These are phyloP conservation scores for Salicornia ramosissima DNA, from an alignment of 148 eudicot species.

Conservation along the genomic window DNA sequence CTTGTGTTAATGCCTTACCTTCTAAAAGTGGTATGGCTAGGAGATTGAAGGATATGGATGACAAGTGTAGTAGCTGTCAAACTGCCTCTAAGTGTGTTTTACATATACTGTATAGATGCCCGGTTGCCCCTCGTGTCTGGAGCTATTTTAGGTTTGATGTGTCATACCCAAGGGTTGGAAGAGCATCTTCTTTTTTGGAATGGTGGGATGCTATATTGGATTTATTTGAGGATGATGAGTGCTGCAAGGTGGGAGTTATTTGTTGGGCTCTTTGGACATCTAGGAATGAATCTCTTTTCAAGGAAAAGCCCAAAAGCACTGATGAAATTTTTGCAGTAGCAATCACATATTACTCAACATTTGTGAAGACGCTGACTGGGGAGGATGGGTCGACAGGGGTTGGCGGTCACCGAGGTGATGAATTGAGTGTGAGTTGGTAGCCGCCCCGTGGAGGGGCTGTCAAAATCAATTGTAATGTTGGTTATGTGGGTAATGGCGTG, in stretches of 20 bases:
- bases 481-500: background rate
- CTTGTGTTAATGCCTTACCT: too few species aligned
- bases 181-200: too few species aligned
- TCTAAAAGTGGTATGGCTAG: background rate
- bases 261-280: background rate
- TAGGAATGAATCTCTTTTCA: background rate
- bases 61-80: background rate
- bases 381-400: too few species aligned
- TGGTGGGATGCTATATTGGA: background rate
- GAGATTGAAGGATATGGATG: background rate
- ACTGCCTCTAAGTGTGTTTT: background rate
- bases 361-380: background rate
- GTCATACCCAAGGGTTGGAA: too few species aligned
- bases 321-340: background rate
- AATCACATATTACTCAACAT: background rate
- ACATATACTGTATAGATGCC: too few species aligned
- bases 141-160: too few species aligned
- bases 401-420: too few species aligned
- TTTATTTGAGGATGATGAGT: too few species aligned
- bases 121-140: background rate
- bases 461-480: background rate
- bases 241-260: background rate
- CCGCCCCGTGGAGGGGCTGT: background rate
- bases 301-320: too few species aligned
- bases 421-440: background rate